Base-by-base conservation (phyloP, 352 stramenopile species). In the Globisporangium sylvaticum region DNA sequence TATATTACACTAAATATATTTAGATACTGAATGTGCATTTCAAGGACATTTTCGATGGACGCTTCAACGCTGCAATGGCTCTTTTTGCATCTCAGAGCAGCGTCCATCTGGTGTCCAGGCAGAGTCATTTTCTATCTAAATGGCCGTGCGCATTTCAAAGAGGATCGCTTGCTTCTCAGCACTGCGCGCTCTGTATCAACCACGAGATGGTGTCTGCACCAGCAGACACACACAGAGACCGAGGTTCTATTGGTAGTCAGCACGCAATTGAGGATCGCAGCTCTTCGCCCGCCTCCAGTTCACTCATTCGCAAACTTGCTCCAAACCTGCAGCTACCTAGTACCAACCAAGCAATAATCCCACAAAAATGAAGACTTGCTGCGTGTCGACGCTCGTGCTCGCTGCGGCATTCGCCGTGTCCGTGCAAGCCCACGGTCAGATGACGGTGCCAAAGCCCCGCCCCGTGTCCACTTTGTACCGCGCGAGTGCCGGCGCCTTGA, bases 361-460 rank as follows among this genome's bases (percentile, higher is more conserved):
- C 53, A 18, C 12, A 2, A 39, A 22, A 37, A 78, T 84, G 66
- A 67, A 64, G 22, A 68, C 32, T 7, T 76, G 75, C 48, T 76
- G 71, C n/a, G 71, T 87, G 37, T 78, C 77, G 18, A 66, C 74
- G 32, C 65, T 84, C 64, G 63, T 69, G 56, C 65, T 71, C 31
- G 79, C 67, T 20, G 65, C 66, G 25, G 67, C 76, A 52, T 84
- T 88, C 46, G 62, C 68, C 27, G 72, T 85, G 29, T 54, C 84
- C 48, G 76, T 88, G 29, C 83, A 84, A 54, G 53, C 27, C 18
- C 53, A 58, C 27, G 53, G 27, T 18, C 53, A 58, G 53, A 58
- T 58, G 53, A 58, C 32, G 53, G 53, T 58, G 27, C 53, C 53
- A 42, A 58, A 58, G 53, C 32, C 31, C 27, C 53, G 27, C 53